Conservation (phyloP, 306 rosid genomes). For the Pterocarpus santalinus region DNA sequence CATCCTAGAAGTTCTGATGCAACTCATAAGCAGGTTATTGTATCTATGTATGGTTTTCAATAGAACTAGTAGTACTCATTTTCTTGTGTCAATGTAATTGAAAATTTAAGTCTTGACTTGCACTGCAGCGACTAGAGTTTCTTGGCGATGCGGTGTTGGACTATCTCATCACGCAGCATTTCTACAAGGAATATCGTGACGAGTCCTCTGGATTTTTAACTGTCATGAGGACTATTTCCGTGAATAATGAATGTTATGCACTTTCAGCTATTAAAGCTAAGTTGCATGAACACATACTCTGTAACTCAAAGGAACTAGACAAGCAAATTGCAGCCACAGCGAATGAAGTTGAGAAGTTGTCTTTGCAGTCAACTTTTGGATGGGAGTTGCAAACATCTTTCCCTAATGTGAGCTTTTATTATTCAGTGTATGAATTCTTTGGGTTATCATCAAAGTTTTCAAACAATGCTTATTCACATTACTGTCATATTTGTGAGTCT, state of each 20-base stretch:
- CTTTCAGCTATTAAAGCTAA: conserved; percentile 58
- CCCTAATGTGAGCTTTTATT: conserved; percentile 58
- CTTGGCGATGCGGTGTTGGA: conserved; percentile 83
- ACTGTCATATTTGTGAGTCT: background rate
- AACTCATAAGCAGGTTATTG: too few species aligned
- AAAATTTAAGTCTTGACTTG: conserved; percentile 3
- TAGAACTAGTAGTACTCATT: background rate
- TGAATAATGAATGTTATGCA: conserved; percentile 74
- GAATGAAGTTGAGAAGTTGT: conserved; percentile 42
- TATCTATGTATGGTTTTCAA: background rate
- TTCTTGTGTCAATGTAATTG: background rate
- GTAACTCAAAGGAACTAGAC: conserved; percentile 46
- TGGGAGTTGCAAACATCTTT: conserved; percentile 67
- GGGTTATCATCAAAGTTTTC: background rate
- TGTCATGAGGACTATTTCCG: conserved; percentile 74
- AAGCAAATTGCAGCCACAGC: conserved; percentile 48
- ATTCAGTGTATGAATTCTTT: background rate
- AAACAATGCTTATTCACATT: conserved; percentile 2
- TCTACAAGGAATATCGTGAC: conserved; percentile 57
- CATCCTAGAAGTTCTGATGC: too few species aligned
- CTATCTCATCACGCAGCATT: conserved; percentile 62
- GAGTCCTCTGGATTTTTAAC: conserved; percentile 61
- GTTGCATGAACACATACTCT: conserved; percentile 68
- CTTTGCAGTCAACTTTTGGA: conserved; percentile 60
- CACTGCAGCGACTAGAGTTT: conserved; percentile 74